Evolutionary conservation across 768 basidiomycete genomes (phyloP).

Genomic region (Pisolithus marmoratus): DNA sequence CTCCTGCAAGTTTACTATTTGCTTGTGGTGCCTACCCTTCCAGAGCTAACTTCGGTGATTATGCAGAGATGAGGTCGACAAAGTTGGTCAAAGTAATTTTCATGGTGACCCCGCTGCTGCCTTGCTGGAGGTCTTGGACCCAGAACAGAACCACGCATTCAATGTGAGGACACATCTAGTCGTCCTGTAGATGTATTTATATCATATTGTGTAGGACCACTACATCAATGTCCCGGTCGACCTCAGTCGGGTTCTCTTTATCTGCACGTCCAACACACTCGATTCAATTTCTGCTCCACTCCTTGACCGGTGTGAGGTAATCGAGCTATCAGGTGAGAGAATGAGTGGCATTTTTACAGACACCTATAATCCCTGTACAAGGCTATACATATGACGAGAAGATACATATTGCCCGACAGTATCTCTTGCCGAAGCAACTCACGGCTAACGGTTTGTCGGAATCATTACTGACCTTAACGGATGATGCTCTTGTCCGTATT

Average conservation of each 20-base stretch:
- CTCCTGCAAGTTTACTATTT: slow-evolving; percentile 41
- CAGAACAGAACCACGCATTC: slow-evolving; percentile 85
- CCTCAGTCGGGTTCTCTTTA: slow-evolving; percentile 83
- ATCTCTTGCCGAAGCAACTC: slow-evolving; percentile 87
- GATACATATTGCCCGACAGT: slow-evolving; percentile 79
- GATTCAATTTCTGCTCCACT: slow-evolving; percentile 87
- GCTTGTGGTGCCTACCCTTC: neutral
- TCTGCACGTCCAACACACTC: slow-evolving; percentile 87
- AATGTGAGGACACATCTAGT: slow-evolving; percentile 41
- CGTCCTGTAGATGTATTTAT: neutral
- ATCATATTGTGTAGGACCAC: slow-evolving; percentile 56
- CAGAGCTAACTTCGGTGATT: neutral
- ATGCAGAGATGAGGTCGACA: slow-evolving; percentile 79
- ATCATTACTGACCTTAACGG: slow-evolving; percentile 57
- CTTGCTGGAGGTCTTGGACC: slow-evolving; percentile 86
- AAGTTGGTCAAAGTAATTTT: slow-evolving; percentile 80
- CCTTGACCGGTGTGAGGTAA: slow-evolving; percentile 84
- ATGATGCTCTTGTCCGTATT: slow-evolving; percentile 65
- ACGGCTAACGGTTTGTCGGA: slow-evolving; percentile 66
- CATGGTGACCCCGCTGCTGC: slow-evolving; percentile 93
- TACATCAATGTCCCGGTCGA: slow-evolving; percentile 88
- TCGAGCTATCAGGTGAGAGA: slow-evolving; percentile 64
- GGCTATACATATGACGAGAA: slow-evolving; percentile 92
- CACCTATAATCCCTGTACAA: slow-evolving; percentile 6
- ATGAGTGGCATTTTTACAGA: neutral